phyloP scores from a whole-genome alignment of 169 alveolate species.

The Eimeria falciformis region DNA sequence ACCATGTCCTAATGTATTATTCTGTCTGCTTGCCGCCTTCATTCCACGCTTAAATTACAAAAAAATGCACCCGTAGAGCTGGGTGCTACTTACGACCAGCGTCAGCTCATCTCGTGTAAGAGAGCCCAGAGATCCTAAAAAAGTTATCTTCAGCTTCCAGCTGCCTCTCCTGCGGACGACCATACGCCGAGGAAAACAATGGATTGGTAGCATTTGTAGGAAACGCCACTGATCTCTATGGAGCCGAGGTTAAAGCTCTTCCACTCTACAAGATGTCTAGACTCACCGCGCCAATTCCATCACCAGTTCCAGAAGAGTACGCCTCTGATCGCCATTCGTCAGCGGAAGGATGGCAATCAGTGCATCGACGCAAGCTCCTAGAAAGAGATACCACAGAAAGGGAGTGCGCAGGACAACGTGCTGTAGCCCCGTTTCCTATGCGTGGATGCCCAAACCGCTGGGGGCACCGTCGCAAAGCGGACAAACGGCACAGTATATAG shows the following conservation, averaged over 20 bases:
- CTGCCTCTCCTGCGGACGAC: constrained; percentile 52
- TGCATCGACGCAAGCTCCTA: constrained; percentile 70
- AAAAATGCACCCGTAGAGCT: neutral
- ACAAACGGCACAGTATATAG: no score
- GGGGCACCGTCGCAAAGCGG: no score
- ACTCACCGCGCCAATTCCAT: constrained; percentile 44
- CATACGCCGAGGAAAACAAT: neutral
- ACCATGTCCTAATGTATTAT: neutral
- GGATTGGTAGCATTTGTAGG: neutral
- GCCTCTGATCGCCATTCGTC: constrained; percentile 45
- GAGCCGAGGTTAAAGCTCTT: neutral
- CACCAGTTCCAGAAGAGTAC: constrained; percentile 54
- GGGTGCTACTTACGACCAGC: constrained; percentile 23
- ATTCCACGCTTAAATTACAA: neutral
- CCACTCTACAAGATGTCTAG: neutral
- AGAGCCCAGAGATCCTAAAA: constrained; percentile 35
- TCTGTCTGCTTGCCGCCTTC: neutral
- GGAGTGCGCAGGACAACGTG: neutral
- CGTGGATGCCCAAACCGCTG: no score
- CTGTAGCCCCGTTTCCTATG: no score
- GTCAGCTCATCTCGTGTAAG: constrained; percentile 3
- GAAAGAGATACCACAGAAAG: neutral
- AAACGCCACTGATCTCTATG: neutral
- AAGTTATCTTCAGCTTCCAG: constrained; percentile 44
- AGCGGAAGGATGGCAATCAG: constrained; percentile 32